Conservation (phyloP, 768 basidiomycete genomes). For the Pleurotus djamor region DNA sequence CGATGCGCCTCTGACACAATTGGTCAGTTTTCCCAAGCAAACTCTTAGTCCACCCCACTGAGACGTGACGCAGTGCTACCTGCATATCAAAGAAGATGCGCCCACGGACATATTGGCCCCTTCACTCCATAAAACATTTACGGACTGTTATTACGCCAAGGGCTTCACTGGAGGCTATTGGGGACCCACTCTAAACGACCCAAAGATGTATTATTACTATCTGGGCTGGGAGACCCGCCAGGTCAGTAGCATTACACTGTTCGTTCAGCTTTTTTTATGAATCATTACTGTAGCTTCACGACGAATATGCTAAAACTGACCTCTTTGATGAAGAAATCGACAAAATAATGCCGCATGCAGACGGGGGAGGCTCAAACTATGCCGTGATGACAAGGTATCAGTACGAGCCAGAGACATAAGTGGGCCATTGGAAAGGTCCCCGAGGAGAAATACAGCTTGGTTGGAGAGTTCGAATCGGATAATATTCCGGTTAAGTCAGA, state of each 20-base stretch:
- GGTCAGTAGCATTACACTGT: slow-evolving; percentile 7
- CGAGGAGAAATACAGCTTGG: no score
- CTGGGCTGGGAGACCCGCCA: slow-evolving; percentile 18
- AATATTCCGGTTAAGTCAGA: no score
- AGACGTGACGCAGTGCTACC: slow-evolving; percentile 4
- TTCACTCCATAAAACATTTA: slow-evolving; percentile 19
- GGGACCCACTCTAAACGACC: slow-evolving; percentile 16
- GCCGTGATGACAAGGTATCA: slow-evolving; percentile 10
- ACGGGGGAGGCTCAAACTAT: slow-evolving; percentile 8
- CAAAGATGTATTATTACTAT: slow-evolving; percentile 15
- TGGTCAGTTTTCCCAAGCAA: slow-evolving; percentile 10
- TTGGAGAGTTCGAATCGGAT: no score
- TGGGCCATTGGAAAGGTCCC: no score
- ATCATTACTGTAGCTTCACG: slow-evolving; percentile 16
- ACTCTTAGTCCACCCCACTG: not conserved
- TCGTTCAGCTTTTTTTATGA: not conserved
- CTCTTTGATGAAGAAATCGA: slow-evolving; percentile 17
- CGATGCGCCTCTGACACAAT: slow-evolving; percentile 17
- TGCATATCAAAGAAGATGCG: slow-evolving; percentile 12
- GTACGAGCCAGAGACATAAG: not conserved
- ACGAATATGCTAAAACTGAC: slow-evolving; percentile 12
- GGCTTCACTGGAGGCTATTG: slow-evolving; percentile 19
- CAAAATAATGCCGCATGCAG: slow-evolving; percentile 16
- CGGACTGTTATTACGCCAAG: slow-evolving; percentile 17
- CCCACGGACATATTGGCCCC: slow-evolving; percentile 5